These are phyloP conservation scores for Beauveria bassiana DNA, from an alignment of 2,329 filamentous ascomycete species.

Conservation along the genomic window DNA sequence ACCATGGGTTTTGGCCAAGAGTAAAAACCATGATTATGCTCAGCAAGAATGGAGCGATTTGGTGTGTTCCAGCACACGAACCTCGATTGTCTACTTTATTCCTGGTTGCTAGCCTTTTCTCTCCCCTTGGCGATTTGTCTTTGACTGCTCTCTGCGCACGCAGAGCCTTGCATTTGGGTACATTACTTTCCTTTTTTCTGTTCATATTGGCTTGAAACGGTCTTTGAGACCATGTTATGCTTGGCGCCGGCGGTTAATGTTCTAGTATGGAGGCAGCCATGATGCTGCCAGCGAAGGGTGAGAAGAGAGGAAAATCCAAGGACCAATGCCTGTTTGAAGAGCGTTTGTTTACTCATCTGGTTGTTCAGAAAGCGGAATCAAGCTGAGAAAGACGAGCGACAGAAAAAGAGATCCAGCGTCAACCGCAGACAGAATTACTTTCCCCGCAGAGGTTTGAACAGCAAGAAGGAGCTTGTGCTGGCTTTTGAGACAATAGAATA, in stretches of 20 bases:
- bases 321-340: not conserved
- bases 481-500: slow-evolving; percentile 1
- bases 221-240: slow-evolving; percentile 11
- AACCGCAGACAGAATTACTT: not conserved
- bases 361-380: not conserved
- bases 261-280: slow-evolving; percentile 6
- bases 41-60: not conserved
- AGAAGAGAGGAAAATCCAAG: not conserved
- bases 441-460: not conserved
- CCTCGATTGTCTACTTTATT: slow-evolving; percentile 5
- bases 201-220: slow-evolving; percentile 12
- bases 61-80: not conserved
- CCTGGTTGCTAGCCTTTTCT: not conserved
- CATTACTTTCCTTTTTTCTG: slow-evolving; percentile 19
- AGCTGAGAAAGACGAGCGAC: not conserved
- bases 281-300: not conserved
- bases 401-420: not conserved
- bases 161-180: slow-evolving; percentile 11
- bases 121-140: not conserved
- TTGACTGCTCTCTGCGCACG: slow-evolving; percentile 11
- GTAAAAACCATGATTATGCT: slow-evolving; percentile 44
- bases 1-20: slow-evolving; percentile 99
- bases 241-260: slow-evolving; percentile 11
- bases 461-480: not conserved
- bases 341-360: not conserved